Base-by-base conservation (phyloP, 1,284 basidiomycete species). In the Leccinum insolens region DNA sequence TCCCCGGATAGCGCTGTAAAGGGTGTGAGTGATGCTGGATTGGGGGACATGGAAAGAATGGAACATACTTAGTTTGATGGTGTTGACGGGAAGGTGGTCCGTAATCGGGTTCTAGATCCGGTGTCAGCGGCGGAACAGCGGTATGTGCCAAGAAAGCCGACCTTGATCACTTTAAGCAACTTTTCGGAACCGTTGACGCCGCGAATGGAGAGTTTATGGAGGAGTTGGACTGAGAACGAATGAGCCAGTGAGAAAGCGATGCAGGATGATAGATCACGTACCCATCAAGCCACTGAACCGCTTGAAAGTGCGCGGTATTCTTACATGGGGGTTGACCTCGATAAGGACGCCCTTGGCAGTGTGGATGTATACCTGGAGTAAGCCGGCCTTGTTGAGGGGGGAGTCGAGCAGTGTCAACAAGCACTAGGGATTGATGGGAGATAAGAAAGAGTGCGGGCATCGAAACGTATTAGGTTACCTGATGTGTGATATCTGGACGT, bases 261-360 rank as follows among this genome's bases (percentile, higher is more conserved):
- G 37, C 22, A n/a, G 3, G 7, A 2, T 7, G 17, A 5, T 49
- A 46, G 65, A 55, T 28, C 17, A 79, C 93, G 74, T 76, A 96
- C 95, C 95, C 98, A 99, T 99, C 69, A 99, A 83, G 49, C 97
- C 97, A 68, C 94, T 95, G 82, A 99, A 99, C 7, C 97, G 90
- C 83, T 99, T 99, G 82, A 99, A 99, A 7, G 97, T 99, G 71
- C 97, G 86, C 11, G 97, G 97, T 76, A 99, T 99, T 70, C 97
- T 89, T 34, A 99, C 96, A 80, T 95, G 93, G 7, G 97, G 97
- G 80, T 99, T 99, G 72, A 99, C 95, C 82, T 99, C 98, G 79
- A 99, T 99, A 62, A 99, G 88, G 20, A 98, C 95, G 61, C 96
- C 96, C 76, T 94, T 95, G 31, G 95, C 94, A 7, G 97, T 99